Percentiles rank a stretch among this genome's conserved stretches.
Conservation (phyloP, 257 asterid species). For the Handroanthus guayacan region DNA sequence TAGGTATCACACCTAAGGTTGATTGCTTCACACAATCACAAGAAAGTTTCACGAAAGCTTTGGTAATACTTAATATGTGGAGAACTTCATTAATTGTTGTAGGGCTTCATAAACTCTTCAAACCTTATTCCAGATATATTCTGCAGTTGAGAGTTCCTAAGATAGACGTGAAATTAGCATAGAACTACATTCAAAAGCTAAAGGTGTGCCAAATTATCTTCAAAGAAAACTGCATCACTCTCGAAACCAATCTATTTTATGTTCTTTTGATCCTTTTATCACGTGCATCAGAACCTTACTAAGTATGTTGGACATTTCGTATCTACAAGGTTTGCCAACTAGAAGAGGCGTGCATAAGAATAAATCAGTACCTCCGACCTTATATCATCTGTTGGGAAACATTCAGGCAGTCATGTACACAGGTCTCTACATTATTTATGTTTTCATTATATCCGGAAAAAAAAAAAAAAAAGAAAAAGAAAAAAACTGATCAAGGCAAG, state of each 20-base stretch:
- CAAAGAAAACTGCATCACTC: neutral
- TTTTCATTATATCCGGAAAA: no score
- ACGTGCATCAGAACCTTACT: slow-evolving; percentile 6
- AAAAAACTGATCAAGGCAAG: slow-evolving; percentile 6
- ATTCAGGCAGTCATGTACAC: slow-evolving; percentile 13
- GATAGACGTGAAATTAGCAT: neutral
- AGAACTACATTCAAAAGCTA: neutral
- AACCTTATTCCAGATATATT: neutral
- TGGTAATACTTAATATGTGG: neutral
- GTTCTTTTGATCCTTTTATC: neutral
- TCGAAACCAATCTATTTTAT: neutral
- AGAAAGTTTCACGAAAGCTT: neutral
- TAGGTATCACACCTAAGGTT: neutral
- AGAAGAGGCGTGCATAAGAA: slow-evolving; percentile 6
- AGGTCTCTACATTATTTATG: neutral
- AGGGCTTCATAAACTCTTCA: neutral
- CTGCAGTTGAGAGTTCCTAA: neutral
- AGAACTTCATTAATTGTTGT: no score
- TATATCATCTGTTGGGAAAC: neutral
- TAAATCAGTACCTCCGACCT: slow-evolving; percentile 2
- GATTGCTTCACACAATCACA: neutral
- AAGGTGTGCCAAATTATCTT: neutral
- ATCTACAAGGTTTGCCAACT: neutral
- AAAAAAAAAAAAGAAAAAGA: neutral
- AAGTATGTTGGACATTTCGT: neutral